These are phyloP conservation scores for Achaetomium macrosporum DNA, from an alignment of 2,329 filamentous ascomycete species.

Conservation along the genomic window DNA sequence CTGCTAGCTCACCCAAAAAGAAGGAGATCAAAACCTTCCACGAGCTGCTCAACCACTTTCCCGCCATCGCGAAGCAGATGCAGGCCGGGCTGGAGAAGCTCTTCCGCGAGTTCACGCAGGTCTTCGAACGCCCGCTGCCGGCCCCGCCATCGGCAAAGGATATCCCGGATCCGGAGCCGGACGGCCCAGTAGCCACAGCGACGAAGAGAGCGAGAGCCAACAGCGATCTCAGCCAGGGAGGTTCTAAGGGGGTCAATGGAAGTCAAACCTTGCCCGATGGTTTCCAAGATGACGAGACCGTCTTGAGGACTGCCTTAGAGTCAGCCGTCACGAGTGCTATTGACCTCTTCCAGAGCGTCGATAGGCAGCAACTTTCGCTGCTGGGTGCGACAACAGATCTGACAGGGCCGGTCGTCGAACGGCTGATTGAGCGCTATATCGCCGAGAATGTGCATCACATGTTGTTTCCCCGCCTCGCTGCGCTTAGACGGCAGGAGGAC, in stretches of 20 bases:
- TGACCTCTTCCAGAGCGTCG: constrained; percentile 90
- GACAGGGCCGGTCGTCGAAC: constrained; percentile 85
- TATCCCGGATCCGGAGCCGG: constrained; percentile 53
- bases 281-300: constrained; percentile 82
- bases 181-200: constrained; percentile 50
- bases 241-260: constrained; percentile 30
- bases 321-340: constrained; percentile 90
- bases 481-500: constrained; percentile 75
- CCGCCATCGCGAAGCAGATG: constrained; percentile 95
- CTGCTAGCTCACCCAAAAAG: constrained; percentile 56
- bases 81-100: constrained; percentile 82
- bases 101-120: constrained; percentile 81
- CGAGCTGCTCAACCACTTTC: constrained; percentile 84
- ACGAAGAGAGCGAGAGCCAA: constrained; percentile 51
- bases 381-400: constrained; percentile 89
- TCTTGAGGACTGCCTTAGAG: constrained; percentile 83
- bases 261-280: constrained; percentile 39
- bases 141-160: constrained; percentile 60
- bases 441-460: constrained; percentile 88
- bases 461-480: constrained; percentile 75
- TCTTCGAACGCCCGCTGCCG: constrained; percentile 79
- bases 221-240: constrained; percentile 33
- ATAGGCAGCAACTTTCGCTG: constrained; percentile 89
- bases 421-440: constrained; percentile 90
- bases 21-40: constrained; percentile 89